Conservation (phyloP, 805 yeast species). For the Cyberlindnera japonica region DNA sequence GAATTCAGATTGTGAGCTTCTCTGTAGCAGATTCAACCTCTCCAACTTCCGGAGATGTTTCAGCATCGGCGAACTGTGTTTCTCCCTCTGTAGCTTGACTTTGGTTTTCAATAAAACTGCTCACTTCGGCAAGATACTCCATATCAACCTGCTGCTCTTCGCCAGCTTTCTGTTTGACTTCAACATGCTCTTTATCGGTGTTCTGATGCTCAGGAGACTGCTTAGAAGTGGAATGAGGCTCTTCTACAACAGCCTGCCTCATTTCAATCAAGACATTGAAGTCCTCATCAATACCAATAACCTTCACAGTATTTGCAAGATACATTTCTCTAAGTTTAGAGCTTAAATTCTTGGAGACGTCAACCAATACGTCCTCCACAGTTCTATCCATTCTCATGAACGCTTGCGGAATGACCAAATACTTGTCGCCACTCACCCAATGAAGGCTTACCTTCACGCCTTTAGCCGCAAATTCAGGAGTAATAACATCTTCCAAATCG, state of each 20-base stretch:
- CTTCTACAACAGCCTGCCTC: neutral
- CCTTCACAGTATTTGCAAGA: slow-evolving; percentile 47
- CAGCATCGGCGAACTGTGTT: no score
- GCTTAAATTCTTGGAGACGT: slow-evolving; percentile 36
- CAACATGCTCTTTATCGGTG: no score
- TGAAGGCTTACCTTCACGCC: slow-evolving; percentile 31
- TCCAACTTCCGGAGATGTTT: no score
- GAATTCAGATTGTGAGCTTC: no score
- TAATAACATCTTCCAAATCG: slow-evolving; percentile 28
- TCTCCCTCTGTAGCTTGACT: no score
- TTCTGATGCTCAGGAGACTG: no score
- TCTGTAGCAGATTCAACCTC: no score
- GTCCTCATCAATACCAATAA: slow-evolving; percentile 40
- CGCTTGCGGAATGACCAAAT: slow-evolving; percentile 39
- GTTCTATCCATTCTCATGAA: slow-evolving; percentile 33
- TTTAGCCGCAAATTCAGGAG: slow-evolving; percentile 20
- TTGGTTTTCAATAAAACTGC: no score
- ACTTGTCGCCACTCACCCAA: slow-evolving; percentile 41
- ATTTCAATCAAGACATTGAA: slow-evolving; percentile 3
- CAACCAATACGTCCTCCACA: slow-evolving; percentile 41
- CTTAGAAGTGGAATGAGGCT: no score
- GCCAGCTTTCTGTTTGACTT: no score
- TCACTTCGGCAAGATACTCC: no score
- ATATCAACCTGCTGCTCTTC: no score
- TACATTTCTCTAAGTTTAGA: slow-evolving; percentile 35